These are phyloP conservation scores for Psophocarpus tetragonolobus DNA, from an alignment of 306 rosid species.

Conservation along the genomic window DNA sequence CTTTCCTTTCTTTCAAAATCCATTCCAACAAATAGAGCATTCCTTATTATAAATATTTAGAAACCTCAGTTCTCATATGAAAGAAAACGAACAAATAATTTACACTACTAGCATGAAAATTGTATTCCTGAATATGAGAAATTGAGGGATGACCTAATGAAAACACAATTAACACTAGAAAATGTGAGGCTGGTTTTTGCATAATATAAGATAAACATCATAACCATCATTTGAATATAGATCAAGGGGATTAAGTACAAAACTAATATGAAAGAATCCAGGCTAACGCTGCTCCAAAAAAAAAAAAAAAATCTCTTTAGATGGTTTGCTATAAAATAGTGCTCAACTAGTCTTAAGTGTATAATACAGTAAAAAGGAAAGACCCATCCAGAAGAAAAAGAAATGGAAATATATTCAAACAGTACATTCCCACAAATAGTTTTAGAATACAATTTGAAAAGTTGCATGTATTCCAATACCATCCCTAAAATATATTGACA, in stretches of 20 bases:
- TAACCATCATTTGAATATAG: not conserved
- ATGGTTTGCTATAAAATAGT: not conserved
- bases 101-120: conserved; percentile 15
- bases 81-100: conserved; percentile 14
- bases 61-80: not conserved
- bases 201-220: conserved; percentile 10
- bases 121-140: not conserved
- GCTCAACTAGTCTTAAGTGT: not conserved
- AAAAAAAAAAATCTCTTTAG: not conserved
- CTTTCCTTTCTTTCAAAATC: conserved; percentile 16
- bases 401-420: not conserved
- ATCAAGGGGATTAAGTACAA: conserved; percentile 6
- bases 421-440: not conserved
- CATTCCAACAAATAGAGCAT: not conserved
- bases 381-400: not conserved
- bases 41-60: conserved; percentile 1
- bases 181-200: conserved; percentile 20
- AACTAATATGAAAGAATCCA: conserved; percentile 28
- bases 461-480: not conserved
- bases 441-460: not conserved
- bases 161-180: conserved; percentile 12
- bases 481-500: conserved; percentile 15
- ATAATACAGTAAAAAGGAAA: not conserved
- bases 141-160: conserved; percentile 1
- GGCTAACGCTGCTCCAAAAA: not conserved